phyloP scores from a whole-genome alignment of 2,329 filamentous ascomycete species.

The Exserohilum rostratum region DNA sequence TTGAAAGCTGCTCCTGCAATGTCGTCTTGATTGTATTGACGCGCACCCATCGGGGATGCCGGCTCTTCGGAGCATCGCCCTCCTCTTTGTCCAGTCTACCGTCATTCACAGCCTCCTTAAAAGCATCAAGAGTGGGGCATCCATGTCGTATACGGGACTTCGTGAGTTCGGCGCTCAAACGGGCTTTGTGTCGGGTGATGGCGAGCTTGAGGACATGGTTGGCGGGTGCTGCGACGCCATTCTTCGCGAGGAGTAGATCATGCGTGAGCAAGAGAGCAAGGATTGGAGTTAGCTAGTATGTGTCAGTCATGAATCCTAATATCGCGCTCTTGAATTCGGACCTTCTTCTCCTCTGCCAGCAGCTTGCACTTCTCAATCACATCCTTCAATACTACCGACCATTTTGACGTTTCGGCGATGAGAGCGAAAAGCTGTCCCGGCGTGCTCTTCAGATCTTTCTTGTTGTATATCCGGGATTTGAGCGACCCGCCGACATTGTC shows the following conservation, averaged over 20 bases:
- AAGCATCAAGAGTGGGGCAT: slow-evolving; percentile 68
- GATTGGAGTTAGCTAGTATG: slow-evolving; percentile 72
- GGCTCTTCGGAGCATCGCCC: slow-evolving; percentile 51
- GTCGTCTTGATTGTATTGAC: slow-evolving; percentile 80
- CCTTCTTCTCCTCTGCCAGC: slow-evolving; percentile 82
- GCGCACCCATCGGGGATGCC: slow-evolving; percentile 88
- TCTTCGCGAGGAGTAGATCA: slow-evolving; percentile 81
- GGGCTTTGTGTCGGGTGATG: slow-evolving; percentile 79
- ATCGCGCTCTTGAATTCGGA: slow-evolving; percentile 49
- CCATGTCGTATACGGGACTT: slow-evolving; percentile 76
- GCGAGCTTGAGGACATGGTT: slow-evolving; percentile 78
- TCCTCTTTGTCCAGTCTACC: slow-evolving; percentile 34
- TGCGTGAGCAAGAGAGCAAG: slow-evolving; percentile 84
- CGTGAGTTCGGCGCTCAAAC: slow-evolving; percentile 81
- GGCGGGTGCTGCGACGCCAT: slow-evolving; percentile 79
- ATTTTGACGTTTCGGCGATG: slow-evolving; percentile 86
- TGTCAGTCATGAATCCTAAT: slow-evolving; percentile 13
- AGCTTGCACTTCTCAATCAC: slow-evolving; percentile 83
- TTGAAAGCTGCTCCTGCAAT: slow-evolving; percentile 72
- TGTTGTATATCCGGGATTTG: slow-evolving; percentile 81
- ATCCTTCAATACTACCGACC: slow-evolving; percentile 83
- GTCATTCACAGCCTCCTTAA: slow-evolving; percentile 65
- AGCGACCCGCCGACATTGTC: slow-evolving; percentile 77
- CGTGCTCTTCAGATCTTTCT: slow-evolving; percentile 75
- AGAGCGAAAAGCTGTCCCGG: slow-evolving; percentile 86